Base-by-base conservation (phyloP, 2,329 filamentous ascomycete species). In the Colletotrichum tropicale region DNA sequence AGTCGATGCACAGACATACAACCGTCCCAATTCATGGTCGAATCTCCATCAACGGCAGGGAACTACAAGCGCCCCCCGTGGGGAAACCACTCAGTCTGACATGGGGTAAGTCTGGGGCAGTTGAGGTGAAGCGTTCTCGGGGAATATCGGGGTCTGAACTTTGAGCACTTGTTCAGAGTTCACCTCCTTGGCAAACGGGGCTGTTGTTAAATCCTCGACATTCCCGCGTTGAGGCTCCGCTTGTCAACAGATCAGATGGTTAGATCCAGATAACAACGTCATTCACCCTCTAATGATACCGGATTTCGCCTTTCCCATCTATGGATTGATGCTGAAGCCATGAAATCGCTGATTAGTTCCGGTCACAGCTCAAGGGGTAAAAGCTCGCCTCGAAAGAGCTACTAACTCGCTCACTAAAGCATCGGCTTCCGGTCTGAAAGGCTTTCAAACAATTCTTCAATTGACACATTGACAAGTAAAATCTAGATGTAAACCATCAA, bases 301-400 rank as follows among this genome's bases (percentile, higher is more conserved):
- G 43, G 8, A 52, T 21, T 52, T 21, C 18, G 3, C 0, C 43
- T 52, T 52, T 52, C n/a, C n/a, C 43, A 52, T 52, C n/a, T 21
- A 52, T 0, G n/a, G n/a, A 4, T 7, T 21, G 38, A 48, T 52
- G 6, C 18, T n/a, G 38, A 48, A 52, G 43, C 6, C 43, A 21
- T 52, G n/a, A 8, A 52, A 1, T 52, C n/a, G n/a, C 3, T 13
- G 2, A 21, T 1, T 2, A 13, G n/a, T 52, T 52, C n/a, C 3
- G 43, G 0, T 3, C 43, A 6, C 43, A 2, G 43, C 10, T 52
- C n/a, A 4, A 0, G 12, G 0, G 43, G 12, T 3, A 8, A 13
- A 21, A 2, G n/a, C n/a, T 21, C 6, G 2, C 43, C 43, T 21
- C 8, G n/a, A 6, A 2, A n/a, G n/a, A 13, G n/a, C 3, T 52